phyloP scores from a whole-genome alignment of 2,329 filamentous ascomycete genomes.

The Graphiopsis chlorocephala region DNA sequence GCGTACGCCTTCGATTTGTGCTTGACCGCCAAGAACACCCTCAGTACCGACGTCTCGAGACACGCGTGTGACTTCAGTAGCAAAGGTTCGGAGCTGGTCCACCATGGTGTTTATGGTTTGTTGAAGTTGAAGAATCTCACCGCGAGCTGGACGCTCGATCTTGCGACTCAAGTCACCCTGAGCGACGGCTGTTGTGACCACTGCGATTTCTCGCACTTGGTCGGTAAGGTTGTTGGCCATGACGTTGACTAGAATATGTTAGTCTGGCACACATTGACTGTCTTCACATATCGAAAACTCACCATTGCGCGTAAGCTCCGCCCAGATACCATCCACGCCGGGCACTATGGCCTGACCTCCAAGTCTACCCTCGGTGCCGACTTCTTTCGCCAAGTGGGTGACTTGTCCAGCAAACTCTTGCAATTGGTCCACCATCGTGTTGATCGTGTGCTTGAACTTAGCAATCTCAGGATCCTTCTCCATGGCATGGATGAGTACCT shows the following conservation, averaged over 20 bases:
- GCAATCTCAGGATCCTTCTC: constrained; percentile 99
- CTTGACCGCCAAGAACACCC: constrained; percentile 62
- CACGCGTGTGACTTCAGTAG: constrained; percentile 63
- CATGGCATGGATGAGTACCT: constrained; percentile 89
- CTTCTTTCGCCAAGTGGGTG: constrained; percentile 88
- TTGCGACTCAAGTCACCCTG: constrained; percentile 93
- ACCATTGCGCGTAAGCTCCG: constrained; percentile 74
- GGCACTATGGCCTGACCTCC: constrained; percentile 92
- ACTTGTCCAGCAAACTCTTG: constrained; percentile 97
- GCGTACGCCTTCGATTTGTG: constrained; percentile 62
- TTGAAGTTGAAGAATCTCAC: constrained; percentile 92
- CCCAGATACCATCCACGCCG: constrained; percentile 95
- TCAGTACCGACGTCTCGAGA: constrained; percentile 64
- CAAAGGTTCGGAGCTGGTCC: constrained; percentile 63
- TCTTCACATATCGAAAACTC: constrained; percentile 26
- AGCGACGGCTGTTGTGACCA: constrained; percentile 92
- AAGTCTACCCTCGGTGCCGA: constrained; percentile 91
- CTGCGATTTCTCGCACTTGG: constrained; percentile 95
- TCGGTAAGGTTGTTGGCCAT: constrained; percentile 99
- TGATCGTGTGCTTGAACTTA: constrained; percentile 96
- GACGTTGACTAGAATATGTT: constrained; percentile 67
- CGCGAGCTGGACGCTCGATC: constrained; percentile 88
- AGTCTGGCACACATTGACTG: constrained; percentile 17
- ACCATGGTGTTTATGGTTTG: constrained; percentile 76
- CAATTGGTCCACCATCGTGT: constrained; percentile 98